Percentiles rank a stretch among this genome's conserved stretches.
Evolutionary conservation across 257 asterid species (phyloP).

Genomic region (Schizonepeta tenuifolia): DNA sequence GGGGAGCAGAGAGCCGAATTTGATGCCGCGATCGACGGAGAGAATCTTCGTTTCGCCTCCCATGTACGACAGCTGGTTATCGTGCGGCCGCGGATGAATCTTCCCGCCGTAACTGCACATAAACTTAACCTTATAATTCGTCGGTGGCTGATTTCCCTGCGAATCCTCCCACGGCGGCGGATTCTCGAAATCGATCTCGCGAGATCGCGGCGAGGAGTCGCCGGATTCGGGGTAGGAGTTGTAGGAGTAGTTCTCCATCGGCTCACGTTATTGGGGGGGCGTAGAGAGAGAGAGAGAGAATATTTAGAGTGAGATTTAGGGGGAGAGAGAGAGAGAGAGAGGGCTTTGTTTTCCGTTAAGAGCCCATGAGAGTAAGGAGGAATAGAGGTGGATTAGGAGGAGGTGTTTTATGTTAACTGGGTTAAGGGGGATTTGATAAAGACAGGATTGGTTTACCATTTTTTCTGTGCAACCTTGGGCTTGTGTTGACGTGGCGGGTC

Average conservation of each 20-base stretch:
- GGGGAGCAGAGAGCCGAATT: conserved; percentile 49
- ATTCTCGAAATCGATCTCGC: conserved; percentile 86
- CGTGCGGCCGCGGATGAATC: conserved; percentile 92
- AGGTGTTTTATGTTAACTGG: conserved; percentile 19
- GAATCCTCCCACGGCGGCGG: conserved; percentile 82
- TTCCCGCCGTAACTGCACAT: conserved; percentile 98
- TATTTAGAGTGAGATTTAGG: conserved; percentile 9
- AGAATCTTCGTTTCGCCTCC: conserved; percentile 97
- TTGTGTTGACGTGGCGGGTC: conserved; percentile 38
- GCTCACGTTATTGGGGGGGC: conserved; percentile 29
- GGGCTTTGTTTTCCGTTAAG: conserved; percentile 12
- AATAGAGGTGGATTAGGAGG: background rate
- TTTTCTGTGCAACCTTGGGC: background rate
- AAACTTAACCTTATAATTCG: conserved; percentile 67
- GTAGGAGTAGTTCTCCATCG: conserved; percentile 84
- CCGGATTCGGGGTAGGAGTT: conserved; percentile 87
- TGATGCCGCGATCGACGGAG: conserved; percentile 74
- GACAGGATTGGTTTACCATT: background rate
- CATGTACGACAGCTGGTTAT: conserved; percentile 74
- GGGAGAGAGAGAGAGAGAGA: background rate
- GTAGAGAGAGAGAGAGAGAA: background rate
- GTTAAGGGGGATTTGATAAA: conserved; percentile 29
- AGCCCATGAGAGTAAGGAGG: conserved; percentile 29
- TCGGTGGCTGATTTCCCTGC: conserved; percentile 53
- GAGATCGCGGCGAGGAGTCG: conserved; percentile 87